Evolutionary conservation across 2,329 filamentous ascomycete species (phyloP), one percentile per base, ranked within the genome.

Genomic region (Sordariomycetes sp.): DNA sequence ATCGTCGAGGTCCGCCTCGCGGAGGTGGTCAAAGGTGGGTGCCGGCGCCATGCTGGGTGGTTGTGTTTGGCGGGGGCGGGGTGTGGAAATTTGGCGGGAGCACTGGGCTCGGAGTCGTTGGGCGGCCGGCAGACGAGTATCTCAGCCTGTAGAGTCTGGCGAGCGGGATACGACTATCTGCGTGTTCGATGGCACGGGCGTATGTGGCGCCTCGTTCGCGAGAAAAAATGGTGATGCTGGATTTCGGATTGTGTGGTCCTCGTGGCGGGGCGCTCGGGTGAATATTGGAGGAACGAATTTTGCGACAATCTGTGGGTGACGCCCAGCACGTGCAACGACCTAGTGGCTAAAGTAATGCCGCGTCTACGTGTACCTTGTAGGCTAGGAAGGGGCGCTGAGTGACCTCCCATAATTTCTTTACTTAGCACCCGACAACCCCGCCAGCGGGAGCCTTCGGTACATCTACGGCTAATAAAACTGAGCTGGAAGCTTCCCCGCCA

Each of bases 1-100:
- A 65, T 87, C 83, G 69, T 87, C 83, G 73, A 93, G 87, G 72
- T 96, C 90, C 68, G 93, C 90, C 74, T 96, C 91, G 74, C 88
- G 88, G 71, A 97, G 81, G 69, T 91, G 89, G 71, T 96, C 90
- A 75, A 96, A 97, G 71, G 90, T 91, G 59, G 72, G 72, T 37
- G 55, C 46, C 66, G 89, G 88, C 75, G 93, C 90, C 92, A 97
- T 97, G 79, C 76, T 68, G 40, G 43, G 46, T 55, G 37, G 24
- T 54, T 16, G 12, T 54, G 28, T 35, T 28, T 54, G 62, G 68
- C 66, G 61, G 64, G 46, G 46, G 46, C 46, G 46, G 51, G 54
- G 48, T 46, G 59, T 43, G 51, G 54, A 58, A 58, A 50, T 50
- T 50, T 20, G 46, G 46, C 8, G 46, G 22, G 46, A 50, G 46